Percentiles rank a stretch among this genome's conserved stretches.
These are phyloP conservation scores for Fusarium newnesense DNA, from an alignment of 2,329 filamentous ascomycete species.

Conservation along the genomic window DNA sequence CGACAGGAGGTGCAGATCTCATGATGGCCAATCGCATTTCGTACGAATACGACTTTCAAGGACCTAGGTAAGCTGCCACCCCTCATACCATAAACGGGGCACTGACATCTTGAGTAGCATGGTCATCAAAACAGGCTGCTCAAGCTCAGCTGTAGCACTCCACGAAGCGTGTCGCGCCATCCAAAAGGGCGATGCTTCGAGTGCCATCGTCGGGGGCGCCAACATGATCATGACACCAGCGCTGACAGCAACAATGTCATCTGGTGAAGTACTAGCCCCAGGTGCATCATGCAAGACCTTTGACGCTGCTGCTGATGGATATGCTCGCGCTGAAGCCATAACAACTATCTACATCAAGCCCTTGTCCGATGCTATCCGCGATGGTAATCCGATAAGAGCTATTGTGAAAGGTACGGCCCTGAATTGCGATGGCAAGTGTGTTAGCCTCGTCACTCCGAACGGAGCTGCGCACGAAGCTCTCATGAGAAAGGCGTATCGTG, in stretches of 20 bases:
- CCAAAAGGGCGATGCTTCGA: neutral
- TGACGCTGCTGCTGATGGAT: constrained; percentile 3
- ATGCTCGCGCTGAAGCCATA: constrained; percentile 4
- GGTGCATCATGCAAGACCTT: constrained; percentile 47
- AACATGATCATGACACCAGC: constrained; percentile 7
- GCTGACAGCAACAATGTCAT: neutral
- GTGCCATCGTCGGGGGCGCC: neutral
- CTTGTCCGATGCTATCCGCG: neutral
- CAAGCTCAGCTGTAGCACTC: constrained; percentile 2
- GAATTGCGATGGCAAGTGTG: neutral
- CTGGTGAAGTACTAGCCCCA: constrained; percentile 49
- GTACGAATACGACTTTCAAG: constrained; percentile 6
- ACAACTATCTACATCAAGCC: constrained; percentile 8
- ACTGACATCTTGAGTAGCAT: neutral
- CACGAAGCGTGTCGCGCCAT: constrained; percentile 25
- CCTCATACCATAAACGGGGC: neutral
- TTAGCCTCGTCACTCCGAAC: neutral
- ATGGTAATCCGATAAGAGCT: constrained; percentile 7
- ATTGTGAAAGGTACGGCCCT: neutral
- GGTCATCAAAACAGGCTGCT: constrained; percentile 8
- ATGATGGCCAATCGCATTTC: constrained; percentile 15
- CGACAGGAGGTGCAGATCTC: neutral
- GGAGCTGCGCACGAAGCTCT: constrained; percentile 45
- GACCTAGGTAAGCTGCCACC: neutral
- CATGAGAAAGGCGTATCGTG: constrained; percentile 47